Evolutionary conservation across 495 filamentous ascomycete genomes (phyloP).

Genomic region (Penicillium herquei): DNA sequence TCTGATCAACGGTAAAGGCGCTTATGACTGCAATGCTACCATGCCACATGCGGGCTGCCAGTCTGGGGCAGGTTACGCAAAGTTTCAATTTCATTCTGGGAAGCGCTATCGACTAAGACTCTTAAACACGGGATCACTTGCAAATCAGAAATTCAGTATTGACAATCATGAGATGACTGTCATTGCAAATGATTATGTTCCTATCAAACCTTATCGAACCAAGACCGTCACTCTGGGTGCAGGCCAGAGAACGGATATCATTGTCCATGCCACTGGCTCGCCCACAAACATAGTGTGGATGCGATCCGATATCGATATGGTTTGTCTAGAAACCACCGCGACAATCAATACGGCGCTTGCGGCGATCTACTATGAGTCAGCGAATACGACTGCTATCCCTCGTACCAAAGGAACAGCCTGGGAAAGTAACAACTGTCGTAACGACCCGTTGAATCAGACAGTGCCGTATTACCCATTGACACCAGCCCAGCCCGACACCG

Average conservation of each 20-base stretch:
- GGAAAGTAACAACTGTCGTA: no score
- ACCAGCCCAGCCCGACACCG: no score
- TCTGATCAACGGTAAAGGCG: neutral
- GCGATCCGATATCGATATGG: neutral
- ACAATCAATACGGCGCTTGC: neutral
- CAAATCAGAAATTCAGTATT: constrained; percentile 13
- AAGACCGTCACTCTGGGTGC: neutral
- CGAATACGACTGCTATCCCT: no score
- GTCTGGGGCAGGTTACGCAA: neutral
- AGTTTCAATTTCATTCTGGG: neutral
- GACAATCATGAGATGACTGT: constrained; percentile 43
- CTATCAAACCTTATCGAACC: constrained; percentile 34
- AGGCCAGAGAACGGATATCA: neutral
- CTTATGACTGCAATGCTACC: neutral
- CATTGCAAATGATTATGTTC: constrained; percentile 41
- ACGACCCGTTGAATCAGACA: no score
- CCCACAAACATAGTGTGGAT: neutral
- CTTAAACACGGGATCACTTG: neutral
- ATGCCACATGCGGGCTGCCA: neutral
- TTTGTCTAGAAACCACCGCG: neutral
- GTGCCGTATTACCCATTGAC: no score
- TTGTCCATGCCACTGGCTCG: neutral
- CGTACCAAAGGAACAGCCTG: no score
- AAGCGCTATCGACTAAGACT: neutral
- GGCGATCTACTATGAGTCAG: no score